phyloP scores from a whole-genome alignment of 2,329 filamentous ascomycete genomes.

The Ascochyta viciae-villosae region DNA sequence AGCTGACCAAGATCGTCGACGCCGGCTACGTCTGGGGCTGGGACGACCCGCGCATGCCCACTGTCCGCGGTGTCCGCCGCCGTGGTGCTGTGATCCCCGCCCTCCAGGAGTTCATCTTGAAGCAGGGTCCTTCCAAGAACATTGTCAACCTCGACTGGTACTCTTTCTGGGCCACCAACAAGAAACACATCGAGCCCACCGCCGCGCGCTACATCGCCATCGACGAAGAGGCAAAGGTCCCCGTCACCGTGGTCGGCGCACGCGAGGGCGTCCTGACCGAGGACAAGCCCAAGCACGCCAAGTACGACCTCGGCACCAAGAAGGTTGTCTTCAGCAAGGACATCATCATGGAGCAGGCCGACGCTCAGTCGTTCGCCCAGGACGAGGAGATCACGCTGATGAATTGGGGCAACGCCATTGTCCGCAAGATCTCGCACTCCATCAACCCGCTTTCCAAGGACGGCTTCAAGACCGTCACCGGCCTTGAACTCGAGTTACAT shows the following conservation, averaged over 20 bases:
- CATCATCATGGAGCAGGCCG: constrained; percentile 84
- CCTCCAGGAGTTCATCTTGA: constrained; percentile 82
- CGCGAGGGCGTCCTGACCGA: constrained; percentile 64
- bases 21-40: constrained; percentile 79
- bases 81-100: constrained; percentile 81
- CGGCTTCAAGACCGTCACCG: constrained; percentile 63
- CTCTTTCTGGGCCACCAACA: constrained; percentile 63
- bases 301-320: constrained; percentile 89
- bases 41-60: constrained; percentile 89
- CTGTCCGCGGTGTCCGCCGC: constrained; percentile 78
- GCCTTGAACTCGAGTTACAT: constrained; percentile 83
- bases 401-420: constrained; percentile 93
- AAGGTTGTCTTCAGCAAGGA: constrained; percentile 79
- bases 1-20: constrained; percentile 83
- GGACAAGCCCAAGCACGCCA: constrained; percentile 85
- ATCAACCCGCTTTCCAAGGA: constrained; percentile 59
- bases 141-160: constrained; percentile 87
- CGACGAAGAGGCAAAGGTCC: constrained; percentile 73
- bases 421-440: constrained; percentile 68
- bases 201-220: constrained; percentile 63
- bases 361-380: constrained; percentile 79
- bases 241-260: constrained; percentile 71
- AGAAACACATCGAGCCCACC: constrained; percentile 60
- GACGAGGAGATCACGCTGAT: constrained; percentile 95
- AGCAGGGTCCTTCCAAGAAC: constrained; percentile 83